A percentile compares a stretch with the other conserved stretches of the same genome.
Conservation (phyloP, 2,329 filamentous ascomycete genomes). For the Septoria petroselini region DNA sequence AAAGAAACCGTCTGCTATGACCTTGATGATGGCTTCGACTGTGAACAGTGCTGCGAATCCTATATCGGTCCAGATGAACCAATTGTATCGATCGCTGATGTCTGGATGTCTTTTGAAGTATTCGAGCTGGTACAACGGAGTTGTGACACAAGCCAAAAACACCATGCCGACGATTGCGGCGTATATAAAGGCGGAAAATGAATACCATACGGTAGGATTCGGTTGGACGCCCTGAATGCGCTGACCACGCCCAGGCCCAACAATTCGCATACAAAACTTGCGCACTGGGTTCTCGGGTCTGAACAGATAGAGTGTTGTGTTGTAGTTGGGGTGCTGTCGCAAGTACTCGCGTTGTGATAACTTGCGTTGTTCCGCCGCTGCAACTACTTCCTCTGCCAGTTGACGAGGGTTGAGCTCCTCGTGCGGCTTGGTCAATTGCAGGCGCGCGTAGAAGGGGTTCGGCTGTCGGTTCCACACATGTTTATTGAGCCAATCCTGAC, state of each 20-base stretch:
- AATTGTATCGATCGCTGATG: conserved; percentile 61
- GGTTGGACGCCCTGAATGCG: conserved; percentile 87
- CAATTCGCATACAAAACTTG: conserved; percentile 79
- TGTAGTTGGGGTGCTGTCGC: conserved; percentile 81
- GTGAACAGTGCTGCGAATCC: conserved; percentile 86
- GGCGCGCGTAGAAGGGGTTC: conserved; percentile 90
- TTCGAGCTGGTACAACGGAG: conserved; percentile 86
- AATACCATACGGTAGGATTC: conserved; percentile 85
- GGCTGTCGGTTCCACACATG: conserved; percentile 59
- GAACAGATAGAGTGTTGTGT: conserved; percentile 88
- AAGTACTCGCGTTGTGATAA: conserved; percentile 89
- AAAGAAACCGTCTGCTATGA: conserved; percentile 90
- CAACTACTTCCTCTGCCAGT: conserved; percentile 88
- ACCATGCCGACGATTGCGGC: conserved; percentile 96
- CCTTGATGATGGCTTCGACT: conserved; percentile 82
- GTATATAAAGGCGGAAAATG: conserved; percentile 91
- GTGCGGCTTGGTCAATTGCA: conserved; percentile 67
- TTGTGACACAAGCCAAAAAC: conserved; percentile 89
- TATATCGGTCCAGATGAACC: conserved; percentile 94
- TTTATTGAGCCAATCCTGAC: conserved; percentile 29
- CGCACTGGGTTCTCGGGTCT: conserved; percentile 72
- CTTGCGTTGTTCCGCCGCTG: conserved; percentile 76
- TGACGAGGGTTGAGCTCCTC: conserved; percentile 78
- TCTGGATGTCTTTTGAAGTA: conserved; percentile 56
- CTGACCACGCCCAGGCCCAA: conserved; percentile 83